Base-by-base conservation (phyloP, 2,329 filamentous ascomycete genomes). In the Xylariaceae sp. region DNA sequence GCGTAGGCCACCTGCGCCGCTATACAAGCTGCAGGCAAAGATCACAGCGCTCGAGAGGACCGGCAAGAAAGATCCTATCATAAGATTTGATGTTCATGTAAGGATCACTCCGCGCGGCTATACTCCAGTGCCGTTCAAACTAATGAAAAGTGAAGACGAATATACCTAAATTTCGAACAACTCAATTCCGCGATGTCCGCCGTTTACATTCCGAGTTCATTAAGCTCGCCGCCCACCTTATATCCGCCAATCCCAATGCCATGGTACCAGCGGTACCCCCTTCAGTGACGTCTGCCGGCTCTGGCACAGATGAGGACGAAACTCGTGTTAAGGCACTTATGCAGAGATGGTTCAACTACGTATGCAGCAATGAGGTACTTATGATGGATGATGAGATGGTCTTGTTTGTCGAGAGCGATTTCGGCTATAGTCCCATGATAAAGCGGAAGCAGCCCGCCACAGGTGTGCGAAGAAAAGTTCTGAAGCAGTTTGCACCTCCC, bases 361-460 rank as follows among this genome's bases (percentile, higher is more conserved):
- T 99, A 17, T 96, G 95, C 77, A 86, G 85, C 69, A 98, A 95
- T 67, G 93, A 98, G 31, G 87, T 96, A 1, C 84, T 99, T 6
- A 96, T 96, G 81, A 87, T 90, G 61, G 95, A 99, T 72, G 94
- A 98, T 61, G 95, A 99, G 76, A 94, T 98, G 87, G 87, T 97
- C 4, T 87, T 98, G 58, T 99, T 99, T 69, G 92, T 99, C n/a
- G 95, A 99, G 76, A 96, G 92, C 71, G 95, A 99, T 74, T 98
- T 97, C 74, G 95, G 95, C 36, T 99, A 99, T 75, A 97, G 92
- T 69, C 95, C 95, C 1, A 90, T 98, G 70, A 88, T 97, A 43
- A 89, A 94, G 74, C 92, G 92, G 82, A 96, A 96, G 80, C 95
- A 99, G 75, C 95, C 95, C 19, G 95, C 95, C 7, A 99, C 95